These are phyloP conservation scores for Lecanicillium sp. DNA, from an alignment of 2,329 filamentous ascomycete genomes.

Conservation along the genomic window DNA sequence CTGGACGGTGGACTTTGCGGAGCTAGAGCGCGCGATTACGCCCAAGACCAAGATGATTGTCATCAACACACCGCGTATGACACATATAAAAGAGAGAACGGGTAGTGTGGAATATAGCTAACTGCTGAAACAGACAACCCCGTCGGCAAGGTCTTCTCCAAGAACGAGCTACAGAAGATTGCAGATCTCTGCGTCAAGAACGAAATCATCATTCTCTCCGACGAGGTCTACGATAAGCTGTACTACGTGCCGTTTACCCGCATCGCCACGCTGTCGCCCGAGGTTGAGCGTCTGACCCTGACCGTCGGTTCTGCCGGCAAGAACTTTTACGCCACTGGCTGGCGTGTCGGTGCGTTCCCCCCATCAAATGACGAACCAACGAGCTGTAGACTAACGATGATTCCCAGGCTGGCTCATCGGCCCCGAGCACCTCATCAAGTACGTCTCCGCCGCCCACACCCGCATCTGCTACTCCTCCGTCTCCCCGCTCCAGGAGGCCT, in stretches of 20 bases:
- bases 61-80: constrained; percentile 62
- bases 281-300: constrained; percentile 79
- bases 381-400: neutral
- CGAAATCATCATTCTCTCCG: constrained; percentile 87
- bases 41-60: constrained; percentile 95
- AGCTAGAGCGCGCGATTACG: constrained; percentile 76
- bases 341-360: constrained; percentile 64
- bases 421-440: constrained; percentile 79
- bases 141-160: constrained; percentile 90
- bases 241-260: constrained; percentile 95
- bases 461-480: constrained; percentile 94
- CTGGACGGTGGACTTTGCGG: constrained; percentile 80
- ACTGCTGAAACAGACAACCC: constrained; percentile 63
- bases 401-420: constrained; percentile 77
- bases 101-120: neutral
- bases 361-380: neutral
- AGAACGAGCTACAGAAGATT: constrained; percentile 74
- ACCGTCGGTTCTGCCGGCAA: constrained; percentile 96
- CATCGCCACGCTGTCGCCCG: constrained; percentile 82
- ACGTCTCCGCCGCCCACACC: constrained; percentile 88
- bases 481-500: constrained; percentile 88
- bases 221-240: constrained; percentile 90
- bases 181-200: constrained; percentile 87
- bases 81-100: constrained; percentile 12
- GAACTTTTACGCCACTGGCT: constrained; percentile 97